These are phyloP conservation scores for Mrakia hoshinonis DNA, from an alignment of 768 basidiomycete genomes.

Conservation along the genomic window DNA sequence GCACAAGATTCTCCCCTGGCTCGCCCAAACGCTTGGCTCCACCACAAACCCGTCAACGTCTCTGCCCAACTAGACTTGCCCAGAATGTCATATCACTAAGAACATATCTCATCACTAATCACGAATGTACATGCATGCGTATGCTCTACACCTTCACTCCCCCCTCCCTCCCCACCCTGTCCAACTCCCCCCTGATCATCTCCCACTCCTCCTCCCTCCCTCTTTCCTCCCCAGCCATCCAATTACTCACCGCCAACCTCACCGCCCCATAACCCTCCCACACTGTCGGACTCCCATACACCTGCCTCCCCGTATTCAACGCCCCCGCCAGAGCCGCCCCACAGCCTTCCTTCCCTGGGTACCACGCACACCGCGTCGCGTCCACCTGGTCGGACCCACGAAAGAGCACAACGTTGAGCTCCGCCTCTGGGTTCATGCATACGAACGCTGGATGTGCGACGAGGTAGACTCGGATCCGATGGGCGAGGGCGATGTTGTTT, in stretches of 20 bases:
- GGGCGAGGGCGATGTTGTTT: slow-evolving; percentile 43
- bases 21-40: not conserved
- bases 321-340: slow-evolving; percentile 34
- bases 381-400: slow-evolving; percentile 28
- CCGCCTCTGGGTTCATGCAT: slow-evolving; percentile 35
- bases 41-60: not conserved
- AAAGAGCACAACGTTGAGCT: slow-evolving; percentile 44
- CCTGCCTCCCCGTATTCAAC: slow-evolving; percentile 41
- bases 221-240: slow-evolving; percentile 34
- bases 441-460: slow-evolving; percentile 32
- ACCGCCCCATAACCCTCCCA: slow-evolving; percentile 43
- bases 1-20: slow-evolving; percentile 2
- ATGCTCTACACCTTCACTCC: not conserved
- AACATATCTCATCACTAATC: not conserved
- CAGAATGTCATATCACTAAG: too few relatives aligned
- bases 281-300: slow-evolving; percentile 42
- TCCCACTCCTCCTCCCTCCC: slow-evolving; percentile 34
- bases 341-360: slow-evolving; percentile 29
- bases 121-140: not conserved
- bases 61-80: not conserved
- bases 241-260: slow-evolving; percentile 44
- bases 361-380: slow-evolving; percentile 29
- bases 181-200: slow-evolving; percentile 30
- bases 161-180: not conserved
- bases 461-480: slow-evolving; percentile 30